Evolutionary conservation across 257 asterid genomes (phyloP).

Genomic region (Phtheirospermum japonicum): DNA sequence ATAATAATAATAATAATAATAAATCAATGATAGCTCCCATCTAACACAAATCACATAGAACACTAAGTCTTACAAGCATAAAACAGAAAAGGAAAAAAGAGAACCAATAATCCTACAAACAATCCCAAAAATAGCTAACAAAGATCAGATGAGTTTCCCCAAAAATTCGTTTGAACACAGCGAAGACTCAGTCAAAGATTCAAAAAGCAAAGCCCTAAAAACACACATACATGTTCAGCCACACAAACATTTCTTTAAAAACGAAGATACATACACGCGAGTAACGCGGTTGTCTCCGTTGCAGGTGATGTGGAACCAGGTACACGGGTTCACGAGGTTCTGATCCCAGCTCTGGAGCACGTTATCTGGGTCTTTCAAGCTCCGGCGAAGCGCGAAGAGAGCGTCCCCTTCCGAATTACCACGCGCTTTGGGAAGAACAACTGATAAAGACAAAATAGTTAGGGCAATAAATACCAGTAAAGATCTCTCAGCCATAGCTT

Average conservation of each 20-base stretch:
- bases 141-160: neutral
- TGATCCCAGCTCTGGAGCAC: constrained; percentile 74
- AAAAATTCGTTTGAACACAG: neutral
- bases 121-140: neutral
- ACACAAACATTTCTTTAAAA: neutral
- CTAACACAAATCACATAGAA: neutral
- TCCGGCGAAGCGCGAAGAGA: constrained; percentile 49
- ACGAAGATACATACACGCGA: constrained; percentile 44
- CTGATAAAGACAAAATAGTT: constrained; percentile 26
- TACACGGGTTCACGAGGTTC: constrained; percentile 54
- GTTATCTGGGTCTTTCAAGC: constrained; percentile 51
- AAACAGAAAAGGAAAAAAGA: neutral
- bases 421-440: constrained; percentile 30
- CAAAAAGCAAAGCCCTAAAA: neutral
- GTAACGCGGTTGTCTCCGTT: constrained; percentile 56
- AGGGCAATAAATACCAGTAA: constrained; percentile 33
- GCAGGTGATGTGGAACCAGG: constrained; percentile 67
- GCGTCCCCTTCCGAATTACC: constrained; percentile 69
- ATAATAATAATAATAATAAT: neutral
- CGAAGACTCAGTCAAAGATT: neutral
- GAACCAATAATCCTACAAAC: neutral
- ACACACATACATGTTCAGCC: neutral
- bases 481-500: constrained; percentile 39
- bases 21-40: constrained; percentile 7
- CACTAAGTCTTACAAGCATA: neutral